Evolutionary conservation across 805 yeast species (phyloP), one percentile per base, ranked within the genome.

Genomic region (Candida tibetensis): DNA sequence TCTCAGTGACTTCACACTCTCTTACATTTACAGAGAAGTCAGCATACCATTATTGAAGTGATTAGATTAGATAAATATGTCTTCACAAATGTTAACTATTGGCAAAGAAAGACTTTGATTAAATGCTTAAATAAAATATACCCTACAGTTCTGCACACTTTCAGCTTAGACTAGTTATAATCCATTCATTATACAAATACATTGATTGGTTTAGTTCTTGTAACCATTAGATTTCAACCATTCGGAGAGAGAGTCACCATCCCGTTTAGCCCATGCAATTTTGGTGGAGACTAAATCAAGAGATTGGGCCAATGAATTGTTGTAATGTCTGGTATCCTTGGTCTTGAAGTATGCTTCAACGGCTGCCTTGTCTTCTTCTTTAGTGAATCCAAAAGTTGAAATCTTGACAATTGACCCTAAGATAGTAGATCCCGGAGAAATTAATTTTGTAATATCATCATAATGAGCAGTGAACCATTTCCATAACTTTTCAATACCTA

Each of bases 401-500:
- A 84, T 46, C 22, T 72, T 69, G 28, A 91, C 84, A 41, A 93
- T 81, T 14, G 82, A 70, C 15, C 91, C 84, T 51, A 91, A 71
- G 86, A 89, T 79, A 17, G 88, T 73, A 46, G 83, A 73, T 9
- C 87, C 83, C 12, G 95, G 87, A 36, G 97, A 96, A 57, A 88
- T 74, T 53, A 74, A 68, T 58, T 77, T 72, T 50, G 65, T 64
- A 43, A 91, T 56, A 31, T 68, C 73, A 40, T 79, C 88, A 91
- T 95, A 91, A 62, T 90, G 81, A 10, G 42, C 52, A 51, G 74
- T 72, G 49, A 79, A 55, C 95, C 96, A 91, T 13, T 53, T 39
- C 87, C 90, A 90, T 47, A 82, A 64, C 9, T 78, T 74, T 48
- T 77, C 77, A 41, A 83, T 69, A 66, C 96, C 95, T 30, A 66